Percentiles rank a stretch among this genome's conserved stretches.
These are phyloP conservation scores for Gymnopus androsaceus DNA, from an alignment of 1,284 basidiomycete genomes.

Conservation along the genomic window DNA sequence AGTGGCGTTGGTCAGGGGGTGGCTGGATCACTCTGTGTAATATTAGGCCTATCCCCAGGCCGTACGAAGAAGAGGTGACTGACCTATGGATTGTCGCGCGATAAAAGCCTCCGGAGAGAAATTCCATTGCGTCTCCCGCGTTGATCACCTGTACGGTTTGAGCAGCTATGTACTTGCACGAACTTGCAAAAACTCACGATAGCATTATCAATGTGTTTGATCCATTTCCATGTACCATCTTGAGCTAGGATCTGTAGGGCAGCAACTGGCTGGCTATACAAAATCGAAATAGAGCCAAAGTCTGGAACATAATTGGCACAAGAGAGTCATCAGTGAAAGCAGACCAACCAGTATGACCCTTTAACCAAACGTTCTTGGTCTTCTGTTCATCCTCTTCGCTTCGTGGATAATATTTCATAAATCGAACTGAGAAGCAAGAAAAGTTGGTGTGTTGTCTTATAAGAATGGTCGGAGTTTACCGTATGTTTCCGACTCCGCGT, in stretches of 20 bases:
- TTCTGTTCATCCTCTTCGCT: slow-evolving; percentile 45
- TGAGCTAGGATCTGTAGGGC: slow-evolving; percentile 57
- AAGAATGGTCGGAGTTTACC: slow-evolving; percentile 21
- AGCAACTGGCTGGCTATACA: slow-evolving; percentile 63
- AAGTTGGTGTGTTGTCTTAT: background rate
- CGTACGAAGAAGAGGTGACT: background rate
- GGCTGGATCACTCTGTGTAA: slow-evolving; percentile 40
- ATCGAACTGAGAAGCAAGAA: slow-evolving; percentile 38
- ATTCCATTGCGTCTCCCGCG: slow-evolving; percentile 58
- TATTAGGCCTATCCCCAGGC: background rate
- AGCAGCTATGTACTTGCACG: background rate
- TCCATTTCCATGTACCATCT: slow-evolving; percentile 59
- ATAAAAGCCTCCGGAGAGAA: slow-evolving; percentile 57
- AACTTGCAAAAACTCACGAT: slow-evolving; percentile 37
- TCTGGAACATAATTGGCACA: slow-evolving; percentile 30
- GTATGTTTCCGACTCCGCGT: slow-evolving; percentile 31
- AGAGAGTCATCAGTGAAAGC: background rate
- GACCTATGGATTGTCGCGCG: slow-evolving; percentile 43
- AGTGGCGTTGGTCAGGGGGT: slow-evolving; percentile 41
- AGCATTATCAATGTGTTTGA: slow-evolving; percentile 60
- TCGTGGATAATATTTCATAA: slow-evolving; percentile 51
- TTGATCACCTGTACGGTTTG: slow-evolving; percentile 45
- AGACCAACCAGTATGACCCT: slow-evolving; percentile 36
- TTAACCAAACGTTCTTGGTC: slow-evolving; percentile 48
- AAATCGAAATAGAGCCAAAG: slow-evolving; percentile 50